Percentiles rank a stretch among this genome's conserved stretches.
Evolutionary conservation across 2,329 filamentous ascomycete species (phyloP).

Genomic region (Aspergillus terreus): DNA sequence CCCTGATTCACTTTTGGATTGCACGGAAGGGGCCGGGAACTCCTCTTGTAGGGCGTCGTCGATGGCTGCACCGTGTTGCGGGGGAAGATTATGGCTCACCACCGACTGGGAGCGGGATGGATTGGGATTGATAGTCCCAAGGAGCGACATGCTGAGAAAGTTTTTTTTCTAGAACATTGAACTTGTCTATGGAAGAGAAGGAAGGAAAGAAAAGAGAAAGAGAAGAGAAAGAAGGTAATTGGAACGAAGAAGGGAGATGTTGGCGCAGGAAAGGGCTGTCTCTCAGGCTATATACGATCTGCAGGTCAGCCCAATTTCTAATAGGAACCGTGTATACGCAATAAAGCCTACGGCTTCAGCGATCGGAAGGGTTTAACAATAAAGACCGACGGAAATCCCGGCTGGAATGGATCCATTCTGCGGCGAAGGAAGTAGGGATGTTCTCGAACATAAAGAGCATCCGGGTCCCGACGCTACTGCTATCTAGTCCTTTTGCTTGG

Average conservation of each 20-base stretch:
- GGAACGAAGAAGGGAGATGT: background rate
- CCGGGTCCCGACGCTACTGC: too few relatives aligned
- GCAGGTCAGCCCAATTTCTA: background rate
- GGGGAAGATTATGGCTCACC: conserved; percentile 13
- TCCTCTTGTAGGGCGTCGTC: background rate
- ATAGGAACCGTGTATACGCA: too few relatives aligned
- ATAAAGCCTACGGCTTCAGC: too few relatives aligned
- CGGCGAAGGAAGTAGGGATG: too few relatives aligned
- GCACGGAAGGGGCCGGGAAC: background rate
- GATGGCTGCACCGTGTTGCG: background rate
- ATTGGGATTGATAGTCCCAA: conserved; percentile 10
- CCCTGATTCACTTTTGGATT: conserved; percentile 13
- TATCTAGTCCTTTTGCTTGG: too few relatives aligned
- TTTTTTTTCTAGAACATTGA: background rate
- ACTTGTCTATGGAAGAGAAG: background rate
- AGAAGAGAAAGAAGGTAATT: background rate
- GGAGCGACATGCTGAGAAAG: conserved; percentile 11
- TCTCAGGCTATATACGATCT: too few relatives aligned
- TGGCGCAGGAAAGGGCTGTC: too few relatives aligned
- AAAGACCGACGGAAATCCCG: too few relatives aligned
- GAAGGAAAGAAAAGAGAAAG: background rate
- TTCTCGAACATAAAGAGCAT: too few relatives aligned
- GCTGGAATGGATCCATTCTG: too few relatives aligned
- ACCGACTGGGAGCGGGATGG: conserved; percentile 11
- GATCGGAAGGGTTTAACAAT: too few relatives aligned